Evolutionary conservation across 345 rosid species (phyloP).

Genomic region (Eucalyptus urophylla): DNA sequence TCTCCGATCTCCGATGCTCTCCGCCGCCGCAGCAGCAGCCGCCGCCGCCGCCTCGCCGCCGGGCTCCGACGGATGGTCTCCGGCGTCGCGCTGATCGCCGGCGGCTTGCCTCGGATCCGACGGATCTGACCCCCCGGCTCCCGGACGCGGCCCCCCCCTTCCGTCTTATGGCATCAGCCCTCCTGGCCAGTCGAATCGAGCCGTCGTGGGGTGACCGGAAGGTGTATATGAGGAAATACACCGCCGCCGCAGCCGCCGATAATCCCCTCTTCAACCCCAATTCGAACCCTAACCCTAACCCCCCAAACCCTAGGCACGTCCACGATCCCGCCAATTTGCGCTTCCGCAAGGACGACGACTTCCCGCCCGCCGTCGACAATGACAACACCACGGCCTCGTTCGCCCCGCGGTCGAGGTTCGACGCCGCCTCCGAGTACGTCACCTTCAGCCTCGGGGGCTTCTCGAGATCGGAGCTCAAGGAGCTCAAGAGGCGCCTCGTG

Average conservation of each 20-base stretch:
- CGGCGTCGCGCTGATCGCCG: background rate
- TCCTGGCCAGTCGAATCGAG: constrained; percentile 20
- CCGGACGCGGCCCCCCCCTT: background rate
- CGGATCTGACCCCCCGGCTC: background rate
- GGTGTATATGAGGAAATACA: constrained; percentile 22
- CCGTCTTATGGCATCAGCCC: constrained; percentile 18
- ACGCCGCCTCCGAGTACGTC: constrained; percentile 3
- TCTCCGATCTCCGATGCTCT: background rate
- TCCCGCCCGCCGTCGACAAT: background rate
- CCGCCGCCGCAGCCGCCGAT: background rate
- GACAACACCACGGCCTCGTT: constrained; percentile 1
- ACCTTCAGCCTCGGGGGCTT: constrained; percentile 5
- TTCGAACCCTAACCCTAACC: constrained; percentile 3
- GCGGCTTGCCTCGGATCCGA: background rate
- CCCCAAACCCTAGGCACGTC: background rate
- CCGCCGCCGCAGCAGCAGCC: background rate
- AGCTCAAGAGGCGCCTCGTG: constrained; percentile 20
- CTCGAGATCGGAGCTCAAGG: constrained; percentile 14
- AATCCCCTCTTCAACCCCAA: background rate
- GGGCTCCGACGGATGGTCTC: background rate
- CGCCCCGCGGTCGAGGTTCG: background rate
- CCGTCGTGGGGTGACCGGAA: constrained; percentile 21
- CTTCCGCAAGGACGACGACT: background rate
- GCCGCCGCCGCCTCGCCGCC: background rate
- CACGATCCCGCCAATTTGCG: background rate